Conservation (phyloP, 805 yeast genomes). For the Blastobotrys attinorum region DNA sequence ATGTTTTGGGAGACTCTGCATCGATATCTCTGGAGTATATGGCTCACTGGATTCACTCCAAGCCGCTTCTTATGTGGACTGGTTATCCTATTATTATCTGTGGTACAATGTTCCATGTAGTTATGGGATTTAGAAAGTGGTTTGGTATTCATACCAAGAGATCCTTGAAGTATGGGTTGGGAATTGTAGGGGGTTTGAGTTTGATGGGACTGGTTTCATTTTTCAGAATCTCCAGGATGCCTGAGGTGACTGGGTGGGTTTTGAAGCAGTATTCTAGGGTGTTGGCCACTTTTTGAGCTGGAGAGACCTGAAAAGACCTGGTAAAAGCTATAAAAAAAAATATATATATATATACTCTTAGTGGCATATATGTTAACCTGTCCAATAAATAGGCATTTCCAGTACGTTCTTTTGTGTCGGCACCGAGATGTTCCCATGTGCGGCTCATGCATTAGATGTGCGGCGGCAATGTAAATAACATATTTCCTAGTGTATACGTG, state of each 20-base stretch:
- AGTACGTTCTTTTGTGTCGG: no score
- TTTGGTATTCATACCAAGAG: conserved; percentile 20
- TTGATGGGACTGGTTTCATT: conserved; percentile 1
- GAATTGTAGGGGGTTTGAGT: neutral
- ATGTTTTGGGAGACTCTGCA: conserved; percentile 57
- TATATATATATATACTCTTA: no score
- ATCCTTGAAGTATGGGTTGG: neutral
- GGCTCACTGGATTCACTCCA: conserved; percentile 31
- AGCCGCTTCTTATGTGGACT: conserved; percentile 26
- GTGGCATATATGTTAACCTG: no score
- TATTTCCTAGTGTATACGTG: no score
- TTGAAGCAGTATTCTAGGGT: conserved; percentile 13
- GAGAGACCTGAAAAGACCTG: no score
- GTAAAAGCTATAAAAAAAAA: no score
- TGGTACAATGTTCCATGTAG: conserved; percentile 43
- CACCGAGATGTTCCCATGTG: no score
- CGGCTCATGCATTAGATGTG: no score
- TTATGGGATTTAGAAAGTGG: conserved; percentile 47
- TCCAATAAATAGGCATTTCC: no score
- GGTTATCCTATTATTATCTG: conserved; percentile 32
- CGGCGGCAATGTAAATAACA: no score
- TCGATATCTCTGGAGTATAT: conserved; percentile 45
- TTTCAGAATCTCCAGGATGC: conserved; percentile 8
- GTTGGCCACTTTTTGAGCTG: conserved; percentile 2
- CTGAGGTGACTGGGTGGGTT: conserved; percentile 15